Evolutionary conservation across 768 basidiomycete genomes (phyloP).

Genomic region (Sutorius australiensis): DNA sequence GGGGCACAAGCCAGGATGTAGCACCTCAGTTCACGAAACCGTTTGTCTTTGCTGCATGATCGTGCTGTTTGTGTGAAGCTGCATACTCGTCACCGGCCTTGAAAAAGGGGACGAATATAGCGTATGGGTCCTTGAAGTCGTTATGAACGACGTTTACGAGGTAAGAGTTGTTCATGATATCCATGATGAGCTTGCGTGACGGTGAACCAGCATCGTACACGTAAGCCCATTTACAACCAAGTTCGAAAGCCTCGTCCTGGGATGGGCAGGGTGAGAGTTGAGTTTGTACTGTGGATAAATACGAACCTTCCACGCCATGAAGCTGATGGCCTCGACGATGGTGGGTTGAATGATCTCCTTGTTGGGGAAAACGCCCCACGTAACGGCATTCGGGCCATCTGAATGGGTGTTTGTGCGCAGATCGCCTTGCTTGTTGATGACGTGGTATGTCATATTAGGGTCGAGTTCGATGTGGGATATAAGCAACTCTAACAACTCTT

Average conservation of each 20-base stretch:
- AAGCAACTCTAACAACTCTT: conserved; percentile 65
- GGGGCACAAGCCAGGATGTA: neutral
- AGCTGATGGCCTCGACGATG: conserved; percentile 94
- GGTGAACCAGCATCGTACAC: conserved; percentile 76
- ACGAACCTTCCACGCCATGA: conserved; percentile 95
- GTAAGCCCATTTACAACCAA: conserved; percentile 88
- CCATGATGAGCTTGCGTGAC: conserved; percentile 69
- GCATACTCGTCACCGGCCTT: conserved; percentile 66
- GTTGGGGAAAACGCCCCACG: conserved; percentile 97
- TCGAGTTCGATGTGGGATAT: conserved; percentile 83
- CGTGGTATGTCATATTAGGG: conserved; percentile 90
- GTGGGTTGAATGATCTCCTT: conserved; percentile 97
- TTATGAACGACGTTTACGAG: conserved; percentile 97
- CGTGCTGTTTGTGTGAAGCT: conserved; percentile 33
- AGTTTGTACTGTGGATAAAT: neutral
- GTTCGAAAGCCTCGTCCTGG: conserved; percentile 91
- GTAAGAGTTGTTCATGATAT: conserved; percentile 75
- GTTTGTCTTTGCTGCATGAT: conserved; percentile 35
- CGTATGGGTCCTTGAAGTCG: conserved; percentile 80
- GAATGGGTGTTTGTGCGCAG: conserved; percentile 91
- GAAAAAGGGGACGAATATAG: conserved; percentile 86
- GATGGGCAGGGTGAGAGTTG: conserved; percentile 8
- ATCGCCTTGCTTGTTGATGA: conserved; percentile 94
- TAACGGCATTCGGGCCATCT: conserved; percentile 97
- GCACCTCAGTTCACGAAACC: conserved; percentile 29